Conservation (phyloP, 192 early-diverging fungal genomes). For the Chytriomyces hyalinus region DNA sequence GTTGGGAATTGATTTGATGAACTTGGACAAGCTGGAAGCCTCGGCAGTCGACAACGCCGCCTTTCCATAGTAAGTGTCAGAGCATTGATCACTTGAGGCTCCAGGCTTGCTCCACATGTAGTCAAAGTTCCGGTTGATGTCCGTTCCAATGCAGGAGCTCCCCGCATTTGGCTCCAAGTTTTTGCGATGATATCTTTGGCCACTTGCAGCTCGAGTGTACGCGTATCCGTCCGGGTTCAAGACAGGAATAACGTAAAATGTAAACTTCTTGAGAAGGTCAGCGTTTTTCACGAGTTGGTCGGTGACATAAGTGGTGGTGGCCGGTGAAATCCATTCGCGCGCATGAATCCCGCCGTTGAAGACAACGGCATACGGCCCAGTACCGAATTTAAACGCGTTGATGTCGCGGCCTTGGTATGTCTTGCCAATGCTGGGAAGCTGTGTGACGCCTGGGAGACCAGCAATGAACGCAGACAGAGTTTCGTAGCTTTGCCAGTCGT, state of each 20-base stretch:
- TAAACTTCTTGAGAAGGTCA: slow-evolving; percentile 52
- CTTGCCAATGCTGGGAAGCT: slow-evolving; percentile 37
- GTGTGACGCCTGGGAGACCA: slow-evolving; percentile 25
- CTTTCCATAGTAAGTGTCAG: slow-evolving; percentile 53
- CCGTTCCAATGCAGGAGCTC: slow-evolving; percentile 49
- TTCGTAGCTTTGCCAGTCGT: slow-evolving; percentile 43
- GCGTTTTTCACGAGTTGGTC: slow-evolving; percentile 43
- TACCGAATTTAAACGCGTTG: slow-evolving; percentile 39
- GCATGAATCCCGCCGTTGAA: slow-evolving; percentile 63
- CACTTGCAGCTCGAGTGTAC: slow-evolving; percentile 33
- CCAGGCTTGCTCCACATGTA: slow-evolving; percentile 55
- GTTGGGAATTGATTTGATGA: slow-evolving; percentile 45
- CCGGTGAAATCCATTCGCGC: slow-evolving; percentile 64
- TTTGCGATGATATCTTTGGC: slow-evolving; percentile 47
- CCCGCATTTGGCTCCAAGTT: slow-evolving; percentile 57
- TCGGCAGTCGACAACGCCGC: slow-evolving; percentile 49
- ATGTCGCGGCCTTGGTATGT: slow-evolving; percentile 40
- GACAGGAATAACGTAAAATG: slow-evolving; percentile 62
- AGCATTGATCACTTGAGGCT: slow-evolving; percentile 53
- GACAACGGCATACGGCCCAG: slow-evolving; percentile 39
- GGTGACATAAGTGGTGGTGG: slow-evolving; percentile 54
- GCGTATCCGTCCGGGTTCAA: slow-evolving; percentile 69
- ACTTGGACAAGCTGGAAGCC: slow-evolving; percentile 49
- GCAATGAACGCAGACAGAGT: slow-evolving; percentile 34
- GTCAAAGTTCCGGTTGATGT: slow-evolving; percentile 60